phyloP scores from a whole-genome alignment of 2,329 filamentous ascomycete species.

The Trichoderma cornu-damae region DNA sequence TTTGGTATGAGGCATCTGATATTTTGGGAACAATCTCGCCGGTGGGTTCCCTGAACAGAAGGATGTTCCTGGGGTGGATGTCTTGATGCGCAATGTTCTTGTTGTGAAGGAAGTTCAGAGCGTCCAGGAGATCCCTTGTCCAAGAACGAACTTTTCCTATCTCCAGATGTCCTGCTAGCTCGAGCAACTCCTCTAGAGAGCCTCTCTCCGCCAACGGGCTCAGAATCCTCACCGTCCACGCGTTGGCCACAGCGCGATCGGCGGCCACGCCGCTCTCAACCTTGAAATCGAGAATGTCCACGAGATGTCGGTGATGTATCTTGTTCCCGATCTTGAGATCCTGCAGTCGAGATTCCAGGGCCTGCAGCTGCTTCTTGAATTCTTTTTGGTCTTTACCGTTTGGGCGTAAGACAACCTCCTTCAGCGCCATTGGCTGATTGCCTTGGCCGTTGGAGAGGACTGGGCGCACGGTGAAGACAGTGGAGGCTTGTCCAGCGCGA shows the following conservation, averaged over 20 bases:
- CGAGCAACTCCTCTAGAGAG: conserved; percentile 74
- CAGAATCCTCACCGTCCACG: conserved; percentile 71
- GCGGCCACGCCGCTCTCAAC: conserved; percentile 53
- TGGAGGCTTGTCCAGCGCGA: conserved; percentile 60
- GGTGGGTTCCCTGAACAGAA: conserved; percentile 64
- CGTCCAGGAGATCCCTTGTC: conserved; percentile 89
- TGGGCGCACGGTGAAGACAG: conserved; percentile 67
- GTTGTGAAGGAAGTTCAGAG: conserved; percentile 78
- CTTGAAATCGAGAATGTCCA: conserved; percentile 77
- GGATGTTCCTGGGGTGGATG: conserved; percentile 73
- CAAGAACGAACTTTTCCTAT: conserved; percentile 75
- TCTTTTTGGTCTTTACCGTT: conserved; percentile 53
- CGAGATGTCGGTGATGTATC: conserved; percentile 69
- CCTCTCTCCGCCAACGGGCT: conserved; percentile 76
- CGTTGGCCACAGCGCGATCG: conserved; percentile 33
- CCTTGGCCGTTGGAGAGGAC: conserved; percentile 51
- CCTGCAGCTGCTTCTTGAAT: conserved; percentile 71
- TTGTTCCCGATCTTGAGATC: conserved; percentile 67
- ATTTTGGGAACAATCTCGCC: conserved; percentile 70
- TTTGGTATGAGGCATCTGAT: conserved; percentile 67
- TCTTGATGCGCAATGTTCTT: conserved; percentile 79
- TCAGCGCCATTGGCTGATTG: conserved; percentile 65
- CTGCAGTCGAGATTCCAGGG: conserved; percentile 71
- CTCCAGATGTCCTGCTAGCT: conserved; percentile 69
- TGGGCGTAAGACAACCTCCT: conserved; percentile 59